Conservation (phyloP, 345 rosid species). For the Arabidopsis thaliana region DNA sequence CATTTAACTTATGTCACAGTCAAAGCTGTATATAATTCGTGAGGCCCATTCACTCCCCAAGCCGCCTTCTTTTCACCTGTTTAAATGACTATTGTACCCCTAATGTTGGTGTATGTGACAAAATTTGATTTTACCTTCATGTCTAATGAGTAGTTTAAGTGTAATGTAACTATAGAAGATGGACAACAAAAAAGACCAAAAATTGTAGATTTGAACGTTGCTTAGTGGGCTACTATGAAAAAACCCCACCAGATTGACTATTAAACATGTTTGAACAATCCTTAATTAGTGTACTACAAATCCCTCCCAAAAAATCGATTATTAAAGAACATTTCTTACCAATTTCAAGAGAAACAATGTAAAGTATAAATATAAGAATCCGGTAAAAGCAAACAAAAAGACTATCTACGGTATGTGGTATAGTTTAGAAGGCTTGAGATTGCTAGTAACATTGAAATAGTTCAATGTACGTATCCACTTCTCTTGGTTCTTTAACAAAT, state of each 20-base stretch:
- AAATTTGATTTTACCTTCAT: background rate
- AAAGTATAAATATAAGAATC: slow-evolving; percentile 22
- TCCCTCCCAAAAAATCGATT: slow-evolving; percentile 8
- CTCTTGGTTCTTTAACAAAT: slow-evolving; percentile 77
- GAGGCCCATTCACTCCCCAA: slow-evolving; percentile 42
- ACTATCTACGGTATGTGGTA: slow-evolving; percentile 64
- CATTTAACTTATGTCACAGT: slow-evolving; percentile 33
- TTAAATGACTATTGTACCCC: slow-evolving; percentile 7
- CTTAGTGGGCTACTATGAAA: slow-evolving; percentile 15
- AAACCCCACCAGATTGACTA: slow-evolving; percentile 5
- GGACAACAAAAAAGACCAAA: background rate
- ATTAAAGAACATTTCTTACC: slow-evolving; percentile 1
- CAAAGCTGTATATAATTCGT: slow-evolving; percentile 25
- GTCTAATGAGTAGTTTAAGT: no score
- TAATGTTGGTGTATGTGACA: background rate
- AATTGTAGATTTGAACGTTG: background rate
- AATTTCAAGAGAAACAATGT: background rate
- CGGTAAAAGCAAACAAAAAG: background rate
- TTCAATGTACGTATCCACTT: slow-evolving; percentile 73
- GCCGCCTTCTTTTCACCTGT: slow-evolving; percentile 13
- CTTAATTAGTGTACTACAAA: background rate
- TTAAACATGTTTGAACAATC: slow-evolving; percentile 8
- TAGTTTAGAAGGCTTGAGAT: slow-evolving; percentile 82
- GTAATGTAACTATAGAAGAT: background rate
- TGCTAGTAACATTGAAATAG: slow-evolving; percentile 68